Conservation (phyloP, 2,329 filamentous ascomycete genomes). For the Verticillium albo-atrum region DNA sequence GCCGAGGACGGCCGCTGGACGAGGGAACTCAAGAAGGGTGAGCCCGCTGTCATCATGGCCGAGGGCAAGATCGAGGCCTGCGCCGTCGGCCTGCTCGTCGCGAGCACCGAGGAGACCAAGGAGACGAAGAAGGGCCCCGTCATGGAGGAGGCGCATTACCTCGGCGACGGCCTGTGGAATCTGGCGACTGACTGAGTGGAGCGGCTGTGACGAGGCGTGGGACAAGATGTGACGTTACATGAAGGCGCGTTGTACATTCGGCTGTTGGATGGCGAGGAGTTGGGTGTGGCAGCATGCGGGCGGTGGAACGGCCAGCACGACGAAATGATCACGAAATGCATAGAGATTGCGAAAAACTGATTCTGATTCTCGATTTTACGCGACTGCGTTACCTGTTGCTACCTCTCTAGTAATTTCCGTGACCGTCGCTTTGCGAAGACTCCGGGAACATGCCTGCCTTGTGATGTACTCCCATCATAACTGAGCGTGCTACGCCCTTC, state of each 20-base stretch:
- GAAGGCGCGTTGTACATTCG: background rate
- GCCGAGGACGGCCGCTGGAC: slow-evolving; percentile 53
- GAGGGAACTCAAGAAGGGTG: slow-evolving; percentile 69
- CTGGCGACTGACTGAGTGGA: slow-evolving; percentile 44
- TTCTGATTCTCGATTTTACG: background rate
- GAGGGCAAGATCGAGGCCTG: slow-evolving; percentile 94
- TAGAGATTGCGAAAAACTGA: background rate
- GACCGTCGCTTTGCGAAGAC: no score
- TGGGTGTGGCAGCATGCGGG: background rate
- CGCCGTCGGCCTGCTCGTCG: slow-evolving; percentile 77
- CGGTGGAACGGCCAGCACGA: background rate
- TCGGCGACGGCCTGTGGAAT: slow-evolving; percentile 92
- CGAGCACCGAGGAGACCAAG: slow-evolving; percentile 88
- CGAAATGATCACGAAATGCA: background rate
- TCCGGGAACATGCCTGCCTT: no score
- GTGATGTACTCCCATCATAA: background rate
- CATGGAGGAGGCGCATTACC: slow-evolving; percentile 87
- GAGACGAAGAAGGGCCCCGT: slow-evolving; percentile 90
- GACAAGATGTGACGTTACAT: background rate
- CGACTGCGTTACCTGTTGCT: background rate
- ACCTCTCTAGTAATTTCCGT: background rate
- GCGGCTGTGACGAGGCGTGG: background rate
- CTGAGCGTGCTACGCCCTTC: background rate
- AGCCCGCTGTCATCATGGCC: slow-evolving; percentile 82
- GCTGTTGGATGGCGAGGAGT: background rate